Evolutionary conservation across 768 basidiomycete genomes (phyloP).

Genomic region (Boletus patriciae): DNA sequence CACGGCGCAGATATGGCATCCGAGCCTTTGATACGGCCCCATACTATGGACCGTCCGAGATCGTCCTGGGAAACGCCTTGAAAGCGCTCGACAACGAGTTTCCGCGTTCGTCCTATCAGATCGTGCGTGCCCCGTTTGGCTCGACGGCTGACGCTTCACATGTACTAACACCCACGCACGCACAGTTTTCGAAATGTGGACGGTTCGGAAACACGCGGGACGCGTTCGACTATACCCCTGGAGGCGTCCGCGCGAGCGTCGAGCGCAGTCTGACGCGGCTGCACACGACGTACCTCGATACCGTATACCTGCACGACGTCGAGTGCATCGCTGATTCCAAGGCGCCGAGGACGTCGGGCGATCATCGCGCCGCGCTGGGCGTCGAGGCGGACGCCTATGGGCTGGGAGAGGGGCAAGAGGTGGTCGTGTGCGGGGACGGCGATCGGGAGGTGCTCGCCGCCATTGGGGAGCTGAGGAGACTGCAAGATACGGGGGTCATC

Average conservation of each 20-base stretch:
- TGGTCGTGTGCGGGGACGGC: conserved; percentile 59
- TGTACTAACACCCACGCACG: neutral
- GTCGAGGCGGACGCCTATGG: conserved; percentile 64
- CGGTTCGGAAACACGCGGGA: conserved; percentile 55
- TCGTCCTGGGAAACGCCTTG: conserved; percentile 67
- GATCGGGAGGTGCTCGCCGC: conserved; percentile 74
- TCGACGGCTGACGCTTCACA: too few relatives aligned
- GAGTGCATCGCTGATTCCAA: conserved; percentile 68
- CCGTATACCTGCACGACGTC: conserved; percentile 81
- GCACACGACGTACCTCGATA: conserved; percentile 75
- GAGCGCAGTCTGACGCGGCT: conserved; percentile 64
- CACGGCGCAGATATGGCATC: conserved; percentile 68
- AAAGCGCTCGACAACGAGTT: conserved; percentile 62
- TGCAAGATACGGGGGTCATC: conserved; percentile 73
- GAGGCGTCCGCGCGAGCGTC: conserved; percentile 64
- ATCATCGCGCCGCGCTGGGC: conserved; percentile 54
- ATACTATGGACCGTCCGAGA: conserved; percentile 80
- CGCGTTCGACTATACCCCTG: conserved; percentile 74
- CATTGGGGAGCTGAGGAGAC: conserved; percentile 57
- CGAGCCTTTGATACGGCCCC: conserved; percentile 79
- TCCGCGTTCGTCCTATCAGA: conserved; percentile 72
- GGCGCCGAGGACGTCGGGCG: conserved; percentile 50
- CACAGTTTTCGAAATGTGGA: conserved; percentile 84
- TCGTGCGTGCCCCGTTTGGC: conserved; percentile 43
- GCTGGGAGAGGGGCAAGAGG: conserved; percentile 56